phyloP scores from a whole-genome alignment of 208 protist species.

The Leishmania braziliensis region DNA sequence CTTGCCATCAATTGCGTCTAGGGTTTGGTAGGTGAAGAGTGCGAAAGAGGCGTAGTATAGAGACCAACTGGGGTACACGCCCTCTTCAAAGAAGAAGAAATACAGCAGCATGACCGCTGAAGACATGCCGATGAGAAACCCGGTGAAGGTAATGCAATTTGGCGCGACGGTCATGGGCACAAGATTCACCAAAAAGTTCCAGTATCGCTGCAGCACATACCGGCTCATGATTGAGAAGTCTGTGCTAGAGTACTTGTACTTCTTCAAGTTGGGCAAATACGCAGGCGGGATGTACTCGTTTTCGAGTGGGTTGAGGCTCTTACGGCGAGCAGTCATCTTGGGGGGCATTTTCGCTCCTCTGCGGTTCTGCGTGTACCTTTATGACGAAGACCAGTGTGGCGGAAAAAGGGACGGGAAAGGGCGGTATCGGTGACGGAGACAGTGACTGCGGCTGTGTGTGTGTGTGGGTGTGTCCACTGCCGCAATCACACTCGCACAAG shows the following conservation, averaged over 20 bases:
- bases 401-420: not conserved
- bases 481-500: not conserved
- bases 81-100: slow-evolving; percentile 53
- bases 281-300: slow-evolving; percentile 70
- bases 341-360: not conserved
- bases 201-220: slow-evolving; percentile 85
- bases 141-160: slow-evolving; percentile 87
- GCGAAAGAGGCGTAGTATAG: slow-evolving; percentile 72
- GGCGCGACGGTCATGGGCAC: slow-evolving; percentile 90
- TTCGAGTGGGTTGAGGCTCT: slow-evolving; percentile 44
- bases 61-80: slow-evolving; percentile 85
- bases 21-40: slow-evolving; percentile 92
- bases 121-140: slow-evolving; percentile 80
- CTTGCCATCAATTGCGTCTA: slow-evolving; percentile 96
- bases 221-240: slow-evolving; percentile 76
- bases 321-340: not conserved
- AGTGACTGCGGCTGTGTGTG: too few species aligned
- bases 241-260: slow-evolving; percentile 81
- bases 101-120: slow-evolving; percentile 63
- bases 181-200: slow-evolving; percentile 84
- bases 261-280: slow-evolving; percentile 72
- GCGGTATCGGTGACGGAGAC: not conserved
- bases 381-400: not conserved
- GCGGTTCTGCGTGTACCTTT: not conserved
- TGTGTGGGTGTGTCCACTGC: not conserved